Evolutionary conservation across 129 eudicot species (phyloP), one percentile per base, ranked within the genome.

Genomic region (Escallonia rubra): DNA sequence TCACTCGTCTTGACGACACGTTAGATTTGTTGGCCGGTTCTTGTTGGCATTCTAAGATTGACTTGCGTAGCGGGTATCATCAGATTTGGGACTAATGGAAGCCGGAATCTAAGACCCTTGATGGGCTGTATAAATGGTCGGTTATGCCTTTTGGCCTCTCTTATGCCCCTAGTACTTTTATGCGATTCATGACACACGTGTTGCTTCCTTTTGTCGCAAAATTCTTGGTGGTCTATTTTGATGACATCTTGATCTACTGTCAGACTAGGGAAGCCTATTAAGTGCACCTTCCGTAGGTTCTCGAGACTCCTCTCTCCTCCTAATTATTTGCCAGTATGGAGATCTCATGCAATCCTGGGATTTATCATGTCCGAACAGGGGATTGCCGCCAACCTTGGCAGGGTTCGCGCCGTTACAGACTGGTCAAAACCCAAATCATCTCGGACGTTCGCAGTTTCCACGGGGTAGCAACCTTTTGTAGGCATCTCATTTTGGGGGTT

Each of bases 191-290:
- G 72, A 67, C 11, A 7, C 14, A 52, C 0, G 62, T 54, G 3
- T 15, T 67, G 4, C 43, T 38, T 4, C 72, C 62, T 3, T 67
- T 11, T 12, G 3, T 67, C 1, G 61, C 49, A 8, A 40, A 13
- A 5, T 67, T 52, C 40, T 48, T 67, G 7, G 72, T 67, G 3
- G 72, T 67, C 2, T 67, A 66, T 44, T 51, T 66, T 50, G 59
- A 66, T 51, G 70, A 50, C 38, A 52, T 51, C 6, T 10, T 67
- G 0, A 15, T 67, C 1, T 52, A 39, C 40, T 52, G 62, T 46
- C 6, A 46, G 50, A 46, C 50, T 2, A 46, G 10, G 50, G 10
- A 46, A 46, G 50, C 10, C 10, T 9, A 46, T 46, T 4, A 4
- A 4, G 4, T 46, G 4, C 50, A 46, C 50, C 10, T 46, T 5